Evolutionary conservation across 2,329 filamentous ascomycete species (phyloP).

Genomic region (Penicillium rolfsii): DNA sequence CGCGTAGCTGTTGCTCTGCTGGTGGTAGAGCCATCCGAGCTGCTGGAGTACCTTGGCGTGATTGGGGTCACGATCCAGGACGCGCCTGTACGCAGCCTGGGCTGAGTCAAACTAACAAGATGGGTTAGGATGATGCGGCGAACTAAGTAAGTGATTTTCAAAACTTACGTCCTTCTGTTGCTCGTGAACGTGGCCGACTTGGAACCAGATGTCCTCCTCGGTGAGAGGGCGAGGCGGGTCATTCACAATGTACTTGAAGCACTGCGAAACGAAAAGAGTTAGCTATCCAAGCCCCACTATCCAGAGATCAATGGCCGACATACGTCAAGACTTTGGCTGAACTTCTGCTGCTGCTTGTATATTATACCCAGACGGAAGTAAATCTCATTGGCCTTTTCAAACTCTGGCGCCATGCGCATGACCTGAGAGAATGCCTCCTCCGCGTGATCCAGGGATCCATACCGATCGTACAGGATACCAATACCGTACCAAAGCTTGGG

Average conservation of each 20-base stretch:
- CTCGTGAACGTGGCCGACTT: conserved; percentile 98
- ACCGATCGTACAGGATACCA: conserved; percentile 94
- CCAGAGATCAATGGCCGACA: conserved; percentile 30
- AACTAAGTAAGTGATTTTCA: too few species aligned
- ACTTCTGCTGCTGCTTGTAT: conserved; percentile 98
- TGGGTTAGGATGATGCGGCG: conserved; percentile 33
- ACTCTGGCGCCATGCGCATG: conserved; percentile 97
- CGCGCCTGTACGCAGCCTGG: conserved; percentile 87
- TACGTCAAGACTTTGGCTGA: conserved; percentile 87
- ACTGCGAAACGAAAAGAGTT: conserved; percentile 57
- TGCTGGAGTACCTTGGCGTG: conserved; percentile 98
- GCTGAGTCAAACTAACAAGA: conserved; percentile 82
- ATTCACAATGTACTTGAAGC: conserved; percentile 96
- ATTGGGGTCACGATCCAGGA: conserved; percentile 90
- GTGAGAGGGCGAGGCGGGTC: conserved; percentile 90
- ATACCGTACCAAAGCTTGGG: conserved; percentile 99
- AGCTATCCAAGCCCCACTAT: not conserved
- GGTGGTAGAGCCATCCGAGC: conserved; percentile 95
- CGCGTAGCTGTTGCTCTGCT: conserved; percentile 86
- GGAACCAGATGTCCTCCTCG: conserved; percentile 99
- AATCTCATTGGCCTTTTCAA: conserved; percentile 98
- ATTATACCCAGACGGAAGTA: conserved; percentile 99
- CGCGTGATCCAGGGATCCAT: conserved; percentile 93
- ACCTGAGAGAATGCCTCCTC: conserved; percentile 98
- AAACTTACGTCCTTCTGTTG: conserved; percentile 93